These are phyloP conservation scores for Arctium lappa DNA, from an alignment of 129 eudicot genomes.

Conservation along the genomic window DNA sequence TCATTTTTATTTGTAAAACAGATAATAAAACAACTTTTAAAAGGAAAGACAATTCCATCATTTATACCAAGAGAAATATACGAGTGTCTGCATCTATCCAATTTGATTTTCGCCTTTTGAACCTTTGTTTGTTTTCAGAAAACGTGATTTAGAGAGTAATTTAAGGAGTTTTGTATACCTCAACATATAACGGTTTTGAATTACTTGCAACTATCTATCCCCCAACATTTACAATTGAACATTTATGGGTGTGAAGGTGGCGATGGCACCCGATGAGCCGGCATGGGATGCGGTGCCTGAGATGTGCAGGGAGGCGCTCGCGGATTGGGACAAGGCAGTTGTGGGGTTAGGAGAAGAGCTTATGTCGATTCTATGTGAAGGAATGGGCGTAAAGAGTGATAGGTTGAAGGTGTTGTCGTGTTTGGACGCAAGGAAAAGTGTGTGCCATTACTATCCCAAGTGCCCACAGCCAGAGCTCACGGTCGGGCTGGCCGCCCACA, in stretches of 20 bases:
- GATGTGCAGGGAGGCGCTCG: conserved; percentile 22
- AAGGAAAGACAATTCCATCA: no score
- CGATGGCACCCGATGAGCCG: conserved; percentile 26
- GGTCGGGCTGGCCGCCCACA: conserved; percentile 44
- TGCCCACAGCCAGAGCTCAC: conserved; percentile 72
- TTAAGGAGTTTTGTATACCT: no score
- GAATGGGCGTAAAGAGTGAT: conserved; percentile 32
- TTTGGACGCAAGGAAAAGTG: conserved; percentile 39
- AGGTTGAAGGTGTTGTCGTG: conserved; percentile 45
- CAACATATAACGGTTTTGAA: no score
- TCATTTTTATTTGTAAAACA: no score
- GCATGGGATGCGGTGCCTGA: conserved; percentile 33
- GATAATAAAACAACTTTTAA: no score
- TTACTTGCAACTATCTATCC: neutral
- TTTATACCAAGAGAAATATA: no score
- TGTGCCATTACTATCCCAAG: conserved; percentile 49
- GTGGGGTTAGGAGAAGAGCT: conserved; percentile 36
- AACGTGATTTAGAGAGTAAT: no score
- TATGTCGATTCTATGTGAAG: conserved; percentile 43
- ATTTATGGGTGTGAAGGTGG: conserved; percentile 18
- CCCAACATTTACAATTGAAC: neutral
- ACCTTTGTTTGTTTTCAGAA: no score
- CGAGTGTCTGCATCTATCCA: no score
- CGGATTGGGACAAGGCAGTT: conserved; percentile 45
- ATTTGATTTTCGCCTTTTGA: no score